A percentile compares a stretch with the other conserved stretches of the same genome.
phyloP scores from a whole-genome alignment of 164 flowering plant species.

The Buxus sempervirens region DNA sequence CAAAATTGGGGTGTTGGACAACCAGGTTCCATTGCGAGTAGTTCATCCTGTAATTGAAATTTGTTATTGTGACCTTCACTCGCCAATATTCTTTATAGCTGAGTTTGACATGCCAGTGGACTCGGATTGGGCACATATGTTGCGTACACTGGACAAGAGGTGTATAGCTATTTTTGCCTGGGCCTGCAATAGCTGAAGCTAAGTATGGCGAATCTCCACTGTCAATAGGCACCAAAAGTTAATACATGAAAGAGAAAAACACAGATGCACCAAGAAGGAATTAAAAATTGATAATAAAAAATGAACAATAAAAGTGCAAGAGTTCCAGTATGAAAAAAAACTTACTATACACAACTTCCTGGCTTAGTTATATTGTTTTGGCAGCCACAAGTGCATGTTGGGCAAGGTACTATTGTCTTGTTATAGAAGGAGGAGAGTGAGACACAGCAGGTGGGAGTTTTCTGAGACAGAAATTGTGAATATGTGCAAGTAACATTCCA shows the following conservation, averaged over 20 bases:
- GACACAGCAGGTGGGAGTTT: constrained; percentile 72
- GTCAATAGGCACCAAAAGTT: constrained; percentile 16
- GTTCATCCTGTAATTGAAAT: constrained; percentile 79
- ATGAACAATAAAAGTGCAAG: not conserved
- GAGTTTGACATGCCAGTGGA: constrained; percentile 89
- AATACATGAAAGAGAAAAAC: not conserved
- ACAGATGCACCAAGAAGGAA: not conserved
- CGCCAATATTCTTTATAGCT: constrained; percentile 89
- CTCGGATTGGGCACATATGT: constrained; percentile 87
- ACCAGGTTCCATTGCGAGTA: constrained; percentile 80
- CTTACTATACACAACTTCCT: constrained; percentile 62
- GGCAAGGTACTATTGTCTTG: constrained; percentile 58
- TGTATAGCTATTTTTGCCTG: constrained; percentile 33
- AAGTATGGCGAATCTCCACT: constrained; percentile 51
- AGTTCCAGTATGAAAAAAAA: not conserved
- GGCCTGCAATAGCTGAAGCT: constrained; percentile 39
- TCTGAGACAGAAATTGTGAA: constrained; percentile 64
- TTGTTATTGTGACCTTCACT: constrained; percentile 71
- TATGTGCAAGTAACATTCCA: constrained; percentile 87
- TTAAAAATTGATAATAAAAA: not conserved
- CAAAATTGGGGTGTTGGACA: constrained; percentile 81
- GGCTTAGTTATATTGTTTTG: constrained; percentile 41
- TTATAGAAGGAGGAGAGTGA: constrained; percentile 79
- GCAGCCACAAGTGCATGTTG: constrained; percentile 70
- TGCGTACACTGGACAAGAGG: constrained; percentile 78